Evolutionary conservation across 768 basidiomycete genomes (phyloP).

Genomic region (Tylopilus vinaceipallidus): DNA sequence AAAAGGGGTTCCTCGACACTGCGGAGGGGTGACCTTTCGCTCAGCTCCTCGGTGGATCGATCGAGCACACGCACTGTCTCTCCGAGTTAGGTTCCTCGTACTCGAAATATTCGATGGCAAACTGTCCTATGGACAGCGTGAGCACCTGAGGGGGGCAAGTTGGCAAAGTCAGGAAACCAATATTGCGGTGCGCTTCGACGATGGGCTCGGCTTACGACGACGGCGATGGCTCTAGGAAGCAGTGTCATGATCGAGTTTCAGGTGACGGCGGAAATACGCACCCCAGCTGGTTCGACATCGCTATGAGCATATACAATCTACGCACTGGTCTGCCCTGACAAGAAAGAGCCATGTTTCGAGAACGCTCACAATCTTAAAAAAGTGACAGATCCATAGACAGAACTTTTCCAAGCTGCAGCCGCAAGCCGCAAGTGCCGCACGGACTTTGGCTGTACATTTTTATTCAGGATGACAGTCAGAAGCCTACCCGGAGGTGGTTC

Average conservation of each 20-base stretch:
- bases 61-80: slow-evolving; percentile 19
- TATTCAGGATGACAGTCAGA: slow-evolving; percentile 48
- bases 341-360: neutral
- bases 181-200: neutral
- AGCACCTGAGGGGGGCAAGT: slow-evolving; percentile 43
- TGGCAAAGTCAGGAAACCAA: neutral
- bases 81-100: slow-evolving; percentile 16
- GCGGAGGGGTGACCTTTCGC: neutral
- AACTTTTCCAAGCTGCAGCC: slow-evolving; percentile 51
- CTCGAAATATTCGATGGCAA: slow-evolving; percentile 43
- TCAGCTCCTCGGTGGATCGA: neutral
- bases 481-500: slow-evolving; percentile 35
- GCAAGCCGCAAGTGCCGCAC: slow-evolving; percentile 42
- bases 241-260: slow-evolving; percentile 6
- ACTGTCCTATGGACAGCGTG: slow-evolving; percentile 56
- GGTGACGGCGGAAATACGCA: slow-evolving; percentile 34
- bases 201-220: slow-evolving; percentile 18
- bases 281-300: slow-evolving; percentile 73
- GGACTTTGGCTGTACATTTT: slow-evolving; percentile 45
- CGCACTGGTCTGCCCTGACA: neutral
- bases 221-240: slow-evolving; percentile 22
- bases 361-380: slow-evolving; percentile 57
- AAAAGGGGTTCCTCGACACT: slow-evolving; percentile 29
- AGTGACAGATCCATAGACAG: slow-evolving; percentile 56
- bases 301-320: slow-evolving; percentile 71